Percentiles rank a stretch among this genome's conserved stretches.
Conservation (phyloP, 192 early-diverging fungal species). For the Podila epicladia region DNA sequence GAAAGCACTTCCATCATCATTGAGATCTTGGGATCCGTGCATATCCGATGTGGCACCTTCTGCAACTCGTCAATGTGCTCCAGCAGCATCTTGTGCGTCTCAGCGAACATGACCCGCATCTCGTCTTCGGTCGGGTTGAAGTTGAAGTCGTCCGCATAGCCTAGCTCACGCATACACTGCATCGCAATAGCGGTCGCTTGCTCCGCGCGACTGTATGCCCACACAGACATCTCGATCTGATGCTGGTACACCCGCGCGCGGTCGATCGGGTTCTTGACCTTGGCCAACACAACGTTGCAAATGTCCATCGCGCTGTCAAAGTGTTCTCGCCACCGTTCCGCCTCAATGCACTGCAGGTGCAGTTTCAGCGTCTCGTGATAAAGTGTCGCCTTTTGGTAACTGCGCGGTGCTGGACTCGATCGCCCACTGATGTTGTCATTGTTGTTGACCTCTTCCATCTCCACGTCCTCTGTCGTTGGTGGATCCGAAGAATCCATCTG, state of each 20-base stretch:
- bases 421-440: background rate
- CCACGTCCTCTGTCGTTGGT: background rate
- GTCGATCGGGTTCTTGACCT: slow-evolving; percentile 34
- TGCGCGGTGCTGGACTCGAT: background rate
- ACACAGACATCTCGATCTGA: slow-evolving; percentile 50
- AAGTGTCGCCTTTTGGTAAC: background rate
- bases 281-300: slow-evolving; percentile 28
- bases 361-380: slow-evolving; percentile 40
- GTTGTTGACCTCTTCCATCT: background rate
- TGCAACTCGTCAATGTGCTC: slow-evolving; percentile 21
- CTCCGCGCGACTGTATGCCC: slow-evolving; percentile 29
- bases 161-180: slow-evolving; percentile 29
- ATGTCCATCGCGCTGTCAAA: slow-evolving; percentile 46
- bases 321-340: slow-evolving; percentile 45
- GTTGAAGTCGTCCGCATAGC: slow-evolving; percentile 5
- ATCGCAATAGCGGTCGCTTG: slow-evolving; percentile 22
- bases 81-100: slow-evolving; percentile 33
- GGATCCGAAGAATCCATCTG: background rate
- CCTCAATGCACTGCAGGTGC: slow-evolving; percentile 47
- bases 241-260: slow-evolving; percentile 39
- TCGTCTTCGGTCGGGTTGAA: slow-evolving; percentile 30
- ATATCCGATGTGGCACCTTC: slow-evolving; percentile 19
- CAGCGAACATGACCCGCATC: slow-evolving; percentile 16
- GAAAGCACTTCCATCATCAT: slow-evolving; percentile 48
- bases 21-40: slow-evolving; percentile 21